phyloP scores from a whole-genome alignment of 306 rosid genomes.

The Cucumis cinereus region DNA sequence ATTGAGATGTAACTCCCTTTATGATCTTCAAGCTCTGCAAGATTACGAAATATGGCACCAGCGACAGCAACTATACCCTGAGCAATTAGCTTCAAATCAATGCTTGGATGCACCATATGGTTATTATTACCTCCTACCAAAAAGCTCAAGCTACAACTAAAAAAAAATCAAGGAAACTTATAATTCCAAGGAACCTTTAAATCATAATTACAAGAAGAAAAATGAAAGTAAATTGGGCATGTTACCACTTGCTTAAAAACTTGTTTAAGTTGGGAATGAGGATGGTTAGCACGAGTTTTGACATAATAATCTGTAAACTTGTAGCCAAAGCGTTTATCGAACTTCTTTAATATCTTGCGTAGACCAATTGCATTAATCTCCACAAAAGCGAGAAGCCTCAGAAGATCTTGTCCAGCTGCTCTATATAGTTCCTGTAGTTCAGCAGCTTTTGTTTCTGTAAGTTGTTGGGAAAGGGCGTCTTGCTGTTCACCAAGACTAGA shows the following conservation, averaged over 20 bases:
- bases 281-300: constrained; percentile 87
- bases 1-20: constrained; percentile 77
- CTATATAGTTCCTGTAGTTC: constrained; percentile 56
- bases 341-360: constrained; percentile 87
- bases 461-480: constrained; percentile 35
- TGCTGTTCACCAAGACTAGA: constrained; percentile 40
- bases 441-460: constrained; percentile 33
- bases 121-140: not conserved
- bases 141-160: not conserved
- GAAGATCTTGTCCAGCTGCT: constrained; percentile 60
- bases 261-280: constrained; percentile 80
- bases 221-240: not conserved
- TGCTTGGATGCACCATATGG: not conserved
- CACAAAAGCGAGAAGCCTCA: constrained; percentile 58
- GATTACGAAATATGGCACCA: constrained; percentile 85
- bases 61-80: constrained; percentile 87
- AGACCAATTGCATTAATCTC: constrained; percentile 78
- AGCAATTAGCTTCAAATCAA: constrained; percentile 9
- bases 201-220: not conserved
- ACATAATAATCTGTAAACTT: constrained; percentile 76
- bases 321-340: constrained; percentile 77
- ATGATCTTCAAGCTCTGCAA: constrained; percentile 46
- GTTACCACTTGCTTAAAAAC: constrained; percentile 96
- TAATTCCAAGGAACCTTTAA: not conserved
- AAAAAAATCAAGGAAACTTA: not conserved